These are phyloP conservation scores for Daldinia sp. DNA, from an alignment of 2,329 filamentous ascomycete genomes.

Conservation along the genomic window DNA sequence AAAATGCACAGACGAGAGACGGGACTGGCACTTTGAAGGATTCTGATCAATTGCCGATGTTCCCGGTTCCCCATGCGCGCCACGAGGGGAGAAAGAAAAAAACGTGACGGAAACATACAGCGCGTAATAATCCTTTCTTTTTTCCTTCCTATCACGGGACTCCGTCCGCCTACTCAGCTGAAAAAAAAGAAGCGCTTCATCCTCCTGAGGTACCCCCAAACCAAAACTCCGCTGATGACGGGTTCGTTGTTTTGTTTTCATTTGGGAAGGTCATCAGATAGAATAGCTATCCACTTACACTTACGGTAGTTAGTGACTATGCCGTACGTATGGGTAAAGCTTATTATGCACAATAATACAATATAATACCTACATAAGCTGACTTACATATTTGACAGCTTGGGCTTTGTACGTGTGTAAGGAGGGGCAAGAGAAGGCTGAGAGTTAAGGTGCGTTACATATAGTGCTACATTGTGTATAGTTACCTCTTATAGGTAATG, in stretches of 20 bases:
- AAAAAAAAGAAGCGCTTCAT: neutral
- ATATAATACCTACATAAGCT: neutral
- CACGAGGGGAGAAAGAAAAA: conserved; percentile 33
- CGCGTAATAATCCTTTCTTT: conserved; percentile 20
- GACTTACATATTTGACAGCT: conserved; percentile 2
- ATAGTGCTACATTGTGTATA: conserved; percentile 1
- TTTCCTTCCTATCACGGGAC: conserved; percentile 16
- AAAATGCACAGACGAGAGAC: conserved; percentile 9
- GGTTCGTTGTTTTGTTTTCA: neutral
- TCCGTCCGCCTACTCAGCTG: conserved; percentile 13
- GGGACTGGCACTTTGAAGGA: conserved; percentile 17
- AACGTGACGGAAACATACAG: conserved; percentile 32
- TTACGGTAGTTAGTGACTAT: neutral
- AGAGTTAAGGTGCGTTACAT: conserved; percentile 21
- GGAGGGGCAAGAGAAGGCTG: conserved; percentile 20
- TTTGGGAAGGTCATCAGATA: conserved; percentile 8
- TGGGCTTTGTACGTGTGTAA: conserved; percentile 10
- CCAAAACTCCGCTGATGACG: neutral
- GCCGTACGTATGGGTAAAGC: neutral
- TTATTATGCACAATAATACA: conserved; percentile 4
- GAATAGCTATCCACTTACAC: neutral
- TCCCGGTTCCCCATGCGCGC: conserved; percentile 38
- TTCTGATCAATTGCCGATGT: conserved; percentile 35
- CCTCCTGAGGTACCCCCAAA: neutral
- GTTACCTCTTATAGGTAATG: no score